Percentiles rank a stretch among this genome's conserved stretches.
Conservation (phyloP, 768 basidiomycete species). For the Tricholoma sp. region DNA sequence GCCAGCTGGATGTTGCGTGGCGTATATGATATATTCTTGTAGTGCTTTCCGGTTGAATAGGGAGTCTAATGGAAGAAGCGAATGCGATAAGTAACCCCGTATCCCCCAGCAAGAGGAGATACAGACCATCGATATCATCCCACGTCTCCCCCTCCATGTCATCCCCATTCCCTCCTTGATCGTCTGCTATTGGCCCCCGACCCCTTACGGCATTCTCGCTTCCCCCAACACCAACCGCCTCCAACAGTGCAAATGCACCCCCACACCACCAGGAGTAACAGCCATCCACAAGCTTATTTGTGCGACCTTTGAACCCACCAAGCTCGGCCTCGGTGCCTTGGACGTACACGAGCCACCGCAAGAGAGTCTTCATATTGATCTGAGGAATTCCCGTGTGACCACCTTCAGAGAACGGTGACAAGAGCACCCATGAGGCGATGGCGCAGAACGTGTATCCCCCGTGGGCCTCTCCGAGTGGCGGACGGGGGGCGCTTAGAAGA, state of each 20-base stretch:
- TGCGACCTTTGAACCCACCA: conserved; percentile 89
- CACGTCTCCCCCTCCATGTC: conserved; percentile 40
- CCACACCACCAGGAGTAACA: conserved; percentile 99
- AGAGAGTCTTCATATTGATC: conserved; percentile 55
- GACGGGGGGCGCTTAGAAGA: conserved; percentile 46
- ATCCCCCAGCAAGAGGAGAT: neutral
- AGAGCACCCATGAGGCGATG: conserved; percentile 76
- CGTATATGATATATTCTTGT: conserved; percentile 83
- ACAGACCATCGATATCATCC: conserved; percentile 69
- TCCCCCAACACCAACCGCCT: conserved; percentile 46
- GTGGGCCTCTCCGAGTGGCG: conserved; percentile 91
- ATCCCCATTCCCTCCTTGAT: conserved; percentile 9
- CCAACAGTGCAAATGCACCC: conserved; percentile 76
- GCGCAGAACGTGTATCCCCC: conserved; percentile 98
- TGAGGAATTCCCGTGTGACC: conserved; percentile 21
- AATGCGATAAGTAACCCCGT: neutral
- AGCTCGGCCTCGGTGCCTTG: conserved; percentile 80
- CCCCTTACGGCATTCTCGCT: conserved; percentile 21
- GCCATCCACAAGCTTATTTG: conserved; percentile 98
- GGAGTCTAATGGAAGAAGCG: conserved; percentile 20
- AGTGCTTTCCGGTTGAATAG: conserved; percentile 66
- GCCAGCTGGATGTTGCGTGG: conserved; percentile 81
- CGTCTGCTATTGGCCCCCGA: conserved; percentile 13
- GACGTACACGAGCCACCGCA: conserved; percentile 83
- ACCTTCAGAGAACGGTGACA: conserved; percentile 49